Evolutionary conservation across 2,329 filamentous ascomycete species (phyloP).

Genomic region (Akanthomyces lecanii): DNA sequence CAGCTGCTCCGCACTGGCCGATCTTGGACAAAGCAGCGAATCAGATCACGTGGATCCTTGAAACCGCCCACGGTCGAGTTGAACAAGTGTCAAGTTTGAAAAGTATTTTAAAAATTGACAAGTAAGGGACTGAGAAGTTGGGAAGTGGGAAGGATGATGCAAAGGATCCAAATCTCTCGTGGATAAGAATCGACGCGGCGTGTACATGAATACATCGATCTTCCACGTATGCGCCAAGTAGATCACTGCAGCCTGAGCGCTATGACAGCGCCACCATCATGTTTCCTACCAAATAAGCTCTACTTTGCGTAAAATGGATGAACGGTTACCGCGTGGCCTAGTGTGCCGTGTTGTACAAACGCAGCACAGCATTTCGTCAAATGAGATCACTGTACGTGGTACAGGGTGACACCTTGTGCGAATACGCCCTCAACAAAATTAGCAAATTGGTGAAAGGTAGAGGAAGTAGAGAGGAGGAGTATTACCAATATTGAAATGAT

Average conservation of each 20-base stretch:
- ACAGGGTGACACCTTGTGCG: neutral
- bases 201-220: neutral
- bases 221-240: neutral
- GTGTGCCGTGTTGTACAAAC: neutral
- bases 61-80: neutral
- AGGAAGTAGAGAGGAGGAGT: neutral
- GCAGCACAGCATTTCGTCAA: neutral
- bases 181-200: neutral
- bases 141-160: too few relatives aligned
- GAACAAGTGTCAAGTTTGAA: neutral
- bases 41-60: constrained; percentile 10
- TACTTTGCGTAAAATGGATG: neutral
- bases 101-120: neutral
- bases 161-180: too few relatives aligned
- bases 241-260: neutral
- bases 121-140: neutral
- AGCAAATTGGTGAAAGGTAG: neutral
- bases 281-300: neutral
- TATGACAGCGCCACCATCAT: neutral
- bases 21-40: constrained; percentile 3
- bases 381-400: neutral
- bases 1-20: constrained; percentile 6
- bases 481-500: too few relatives aligned
- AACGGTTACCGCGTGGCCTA: neutral
- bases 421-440: neutral